phyloP scores from a whole-genome alignment of 768 basidiomycete species.

The Boletus vermiculosoides region DNA sequence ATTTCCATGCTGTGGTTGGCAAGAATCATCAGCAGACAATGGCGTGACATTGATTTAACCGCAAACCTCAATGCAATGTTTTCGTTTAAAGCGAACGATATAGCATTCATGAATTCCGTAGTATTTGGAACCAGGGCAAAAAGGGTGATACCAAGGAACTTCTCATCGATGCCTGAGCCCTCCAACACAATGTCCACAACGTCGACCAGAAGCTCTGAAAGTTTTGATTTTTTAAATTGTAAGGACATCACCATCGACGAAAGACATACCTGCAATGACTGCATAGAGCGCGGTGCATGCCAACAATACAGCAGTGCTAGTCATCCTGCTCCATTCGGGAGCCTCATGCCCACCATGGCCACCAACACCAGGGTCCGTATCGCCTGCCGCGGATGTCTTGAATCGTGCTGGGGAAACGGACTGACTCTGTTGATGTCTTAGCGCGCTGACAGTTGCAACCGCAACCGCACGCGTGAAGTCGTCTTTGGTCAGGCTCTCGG shows the following conservation, averaged over 20 bases:
- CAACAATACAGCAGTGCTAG: constrained; percentile 87
- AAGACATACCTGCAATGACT: constrained; percentile 81
- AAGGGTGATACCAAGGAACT: constrained; percentile 93
- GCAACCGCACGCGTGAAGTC: constrained; percentile 94
- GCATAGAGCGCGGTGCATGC: constrained; percentile 92
- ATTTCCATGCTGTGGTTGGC: constrained; percentile 84
- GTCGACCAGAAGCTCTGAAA: constrained; percentile 84
- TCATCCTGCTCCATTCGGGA: constrained; percentile 91
- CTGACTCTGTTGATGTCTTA: constrained; percentile 74
- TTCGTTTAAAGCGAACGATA: constrained; percentile 94
- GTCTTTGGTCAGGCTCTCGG: constrained; percentile 71
- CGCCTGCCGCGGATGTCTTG: constrained; percentile 39
- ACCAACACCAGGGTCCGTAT: constrained; percentile 45
- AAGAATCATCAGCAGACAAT: constrained; percentile 2
- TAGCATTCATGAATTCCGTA: constrained; percentile 99
- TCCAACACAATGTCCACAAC: constrained; percentile 92
- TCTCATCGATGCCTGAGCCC: constrained; percentile 92
- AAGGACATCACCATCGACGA: neutral
- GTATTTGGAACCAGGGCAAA: constrained; percentile 98
- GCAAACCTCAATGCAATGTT: constrained; percentile 92
- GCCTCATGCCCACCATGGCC: constrained; percentile 88
- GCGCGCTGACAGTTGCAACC: constrained; percentile 87
- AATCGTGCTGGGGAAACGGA: constrained; percentile 47
- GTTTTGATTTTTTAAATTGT: neutral
- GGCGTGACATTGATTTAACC: too few species aligned